A percentile compares a stretch with the other conserved stretches of the same genome.
phyloP scores from a whole-genome alignment of 768 basidiomycete genomes.

The Phylloporus scabripes region DNA sequence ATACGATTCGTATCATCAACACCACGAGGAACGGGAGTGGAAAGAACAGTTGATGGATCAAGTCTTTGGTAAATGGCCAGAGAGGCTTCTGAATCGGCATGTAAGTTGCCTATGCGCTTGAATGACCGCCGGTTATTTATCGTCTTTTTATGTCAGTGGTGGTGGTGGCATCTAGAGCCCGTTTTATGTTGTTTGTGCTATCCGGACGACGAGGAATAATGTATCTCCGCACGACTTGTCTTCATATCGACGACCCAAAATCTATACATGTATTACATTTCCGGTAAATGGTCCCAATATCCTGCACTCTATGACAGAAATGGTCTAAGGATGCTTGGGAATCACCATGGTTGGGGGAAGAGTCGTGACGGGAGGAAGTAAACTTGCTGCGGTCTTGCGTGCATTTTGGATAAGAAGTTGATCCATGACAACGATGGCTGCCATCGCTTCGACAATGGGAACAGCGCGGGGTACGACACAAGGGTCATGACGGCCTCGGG shows the following conservation, averaged over 20 bases:
- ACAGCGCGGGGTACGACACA: constrained; percentile 97
- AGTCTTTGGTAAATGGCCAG: constrained; percentile 63
- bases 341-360: constrained; percentile 90
- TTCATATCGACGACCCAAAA: background rate
- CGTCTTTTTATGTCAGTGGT: constrained; percentile 53
- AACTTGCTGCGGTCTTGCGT: constrained; percentile 61
- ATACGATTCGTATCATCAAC: constrained; percentile 8
- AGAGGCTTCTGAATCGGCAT: constrained; percentile 60
- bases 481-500: constrained; percentile 92
- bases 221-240: background rate
- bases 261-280: background rate
- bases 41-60: constrained; percentile 44
- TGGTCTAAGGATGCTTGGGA: constrained; percentile 30
- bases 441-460: constrained; percentile 98
- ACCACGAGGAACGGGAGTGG: constrained; percentile 30
- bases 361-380: constrained; percentile 84
- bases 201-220: constrained; percentile 46
- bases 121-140: background rate
- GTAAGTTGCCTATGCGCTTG: constrained; percentile 37
- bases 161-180: constrained; percentile 74
- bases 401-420: constrained; percentile 86
- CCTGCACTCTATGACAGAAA: background rate
- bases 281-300: background rate
- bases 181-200: constrained; percentile 57
- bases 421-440: constrained; percentile 92